Base-by-base conservation (phyloP, 2,329 filamentous ascomycete genomes). In the Mollisiaceae sp. region DNA sequence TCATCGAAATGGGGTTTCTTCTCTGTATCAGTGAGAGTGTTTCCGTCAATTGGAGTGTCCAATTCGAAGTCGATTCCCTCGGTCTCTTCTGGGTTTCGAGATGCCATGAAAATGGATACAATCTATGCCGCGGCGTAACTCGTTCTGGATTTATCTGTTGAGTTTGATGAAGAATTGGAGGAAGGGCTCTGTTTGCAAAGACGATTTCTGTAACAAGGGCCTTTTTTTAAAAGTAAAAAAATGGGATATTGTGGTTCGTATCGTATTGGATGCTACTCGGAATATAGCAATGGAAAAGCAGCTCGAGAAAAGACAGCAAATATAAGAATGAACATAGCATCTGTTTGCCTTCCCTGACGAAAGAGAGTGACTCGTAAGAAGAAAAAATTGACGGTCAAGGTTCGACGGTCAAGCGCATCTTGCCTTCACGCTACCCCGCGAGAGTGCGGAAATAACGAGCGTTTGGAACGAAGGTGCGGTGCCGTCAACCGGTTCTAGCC, bases 1-100 rank as follows among this genome's bases (percentile, higher is more conserved):
- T 61, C 59, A 11, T 57, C 36, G 12, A 54, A n/a, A 35, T 27
- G 36, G 11, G 59, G 47, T 9, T 60, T 69, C 62, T 71, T 71
- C 52, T 72, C 70, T 12, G 65, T 67, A 6, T 56, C 65, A 11
- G 50, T 24, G 14, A 66, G 64, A 2, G 47, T 41, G 18, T 65
- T 54, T 18, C 27, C 41, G 22, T 59, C 64, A 8, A 54, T 22
- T 24, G 43, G 32, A 11, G 43, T 9, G 20, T 60, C 50, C 14
- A 15, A 24, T 22, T 36, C 41, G 24, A 20, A 39, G 38, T 61
- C 59, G 27, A 38, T 56, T 9, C 41, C 47, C 12, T 59, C 64
- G 8, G 27, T 14, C 9, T 62, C 55, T 59, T 62, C 55, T 59
- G 22, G 41, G 12, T 52, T 38, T 22, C 38, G 50, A 18, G 27